phyloP scores from a whole-genome alignment of 1,284 basidiomycete species.

The Melampsora americana region DNA sequence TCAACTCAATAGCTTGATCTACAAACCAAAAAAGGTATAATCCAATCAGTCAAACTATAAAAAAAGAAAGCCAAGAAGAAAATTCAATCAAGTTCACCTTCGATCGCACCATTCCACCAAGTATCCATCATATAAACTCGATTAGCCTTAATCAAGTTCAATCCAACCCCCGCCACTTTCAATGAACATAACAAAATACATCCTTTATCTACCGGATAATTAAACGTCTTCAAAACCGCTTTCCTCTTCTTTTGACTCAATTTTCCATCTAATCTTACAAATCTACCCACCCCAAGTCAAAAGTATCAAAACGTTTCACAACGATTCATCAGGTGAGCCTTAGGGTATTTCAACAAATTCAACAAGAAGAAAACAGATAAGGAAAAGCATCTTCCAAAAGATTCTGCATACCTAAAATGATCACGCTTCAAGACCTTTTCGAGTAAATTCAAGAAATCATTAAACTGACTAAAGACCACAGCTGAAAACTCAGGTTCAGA shows the following conservation, averaged over 20 bases:
- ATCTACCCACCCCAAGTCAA: slow-evolving; percentile 57
- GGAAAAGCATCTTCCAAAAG: too few species aligned
- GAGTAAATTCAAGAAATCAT: slow-evolving; percentile 52
- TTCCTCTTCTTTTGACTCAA: slow-evolving; percentile 83
- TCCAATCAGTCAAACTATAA: not conserved
- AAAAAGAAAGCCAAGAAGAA: not conserved
- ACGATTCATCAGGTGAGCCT: too few species aligned
- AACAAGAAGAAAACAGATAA: too few species aligned
- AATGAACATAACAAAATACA: slow-evolving; percentile 85
- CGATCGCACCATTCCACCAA: slow-evolving; percentile 43
- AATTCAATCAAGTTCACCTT: slow-evolving; percentile 14
- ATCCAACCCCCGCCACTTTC: slow-evolving; percentile 88
- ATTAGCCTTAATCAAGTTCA: slow-evolving; percentile 48
- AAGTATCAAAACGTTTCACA: too few species aligned
- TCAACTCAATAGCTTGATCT: slow-evolving; percentile 44
- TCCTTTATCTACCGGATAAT: slow-evolving; percentile 66
- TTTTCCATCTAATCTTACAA: slow-evolving; percentile 85
- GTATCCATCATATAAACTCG: slow-evolving; percentile 44
- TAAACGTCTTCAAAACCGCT: slow-evolving; percentile 71
- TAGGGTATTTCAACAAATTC: too few species aligned
- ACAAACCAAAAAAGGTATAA: not conserved
- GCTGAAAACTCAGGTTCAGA: slow-evolving; percentile 49
- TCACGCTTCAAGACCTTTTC: slow-evolving; percentile 33
- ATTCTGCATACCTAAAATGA: too few species aligned
- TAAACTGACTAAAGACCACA: slow-evolving; percentile 56